These are phyloP conservation scores for Penicillium sp. DNA, from an alignment of 2,329 filamentous ascomycete genomes.

Conservation along the genomic window DNA sequence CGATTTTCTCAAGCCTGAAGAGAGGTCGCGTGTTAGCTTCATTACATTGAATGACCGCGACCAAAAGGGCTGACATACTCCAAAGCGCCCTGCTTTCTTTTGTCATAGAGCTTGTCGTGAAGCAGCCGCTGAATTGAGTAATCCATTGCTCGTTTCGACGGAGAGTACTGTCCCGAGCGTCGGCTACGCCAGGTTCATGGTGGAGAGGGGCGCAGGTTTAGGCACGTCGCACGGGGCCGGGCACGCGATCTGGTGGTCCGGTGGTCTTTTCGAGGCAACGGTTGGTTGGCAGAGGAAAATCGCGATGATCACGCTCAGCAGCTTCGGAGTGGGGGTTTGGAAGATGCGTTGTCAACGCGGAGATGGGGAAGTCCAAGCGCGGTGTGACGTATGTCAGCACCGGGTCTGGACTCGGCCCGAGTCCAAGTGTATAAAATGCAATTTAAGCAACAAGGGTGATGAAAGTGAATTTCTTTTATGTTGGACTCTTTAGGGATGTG, in stretches of 20 bases:
- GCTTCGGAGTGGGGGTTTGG: slow-evolving; percentile 4
- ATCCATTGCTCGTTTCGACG: slow-evolving; percentile 60
- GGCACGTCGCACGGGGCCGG: slow-evolving; percentile 2
- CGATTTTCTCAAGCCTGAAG: slow-evolving; percentile 75
- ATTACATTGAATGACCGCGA: not conserved
- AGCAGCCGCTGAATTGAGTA: slow-evolving; percentile 79
- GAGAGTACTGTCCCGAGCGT: slow-evolving; percentile 21
- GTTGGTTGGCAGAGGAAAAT: not conserved
- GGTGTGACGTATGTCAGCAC: slow-evolving; percentile 22
- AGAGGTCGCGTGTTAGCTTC: slow-evolving; percentile 7
- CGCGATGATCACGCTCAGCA: not conserved
- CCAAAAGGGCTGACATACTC: slow-evolving; percentile 59
- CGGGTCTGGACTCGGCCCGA: slow-evolving; percentile 10
- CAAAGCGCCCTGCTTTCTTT: slow-evolving; percentile 89
- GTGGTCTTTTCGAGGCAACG: not conserved
- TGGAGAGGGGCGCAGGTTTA: slow-evolving; percentile 11
- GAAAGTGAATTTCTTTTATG: too few species aligned
- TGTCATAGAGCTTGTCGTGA: slow-evolving; percentile 98
- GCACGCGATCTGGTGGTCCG: not conserved
- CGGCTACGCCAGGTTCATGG: slow-evolving; percentile 26
- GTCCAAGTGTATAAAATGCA: not conserved
- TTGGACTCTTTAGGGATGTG: too few species aligned
- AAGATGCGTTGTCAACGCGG: slow-evolving; percentile 22
- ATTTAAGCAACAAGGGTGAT: too few species aligned
- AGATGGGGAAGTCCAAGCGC: slow-evolving; percentile 17